Base-by-base conservation (phyloP, 1,284 basidiomycete genomes). In the Cryptococcus deneoformans region DNA sequence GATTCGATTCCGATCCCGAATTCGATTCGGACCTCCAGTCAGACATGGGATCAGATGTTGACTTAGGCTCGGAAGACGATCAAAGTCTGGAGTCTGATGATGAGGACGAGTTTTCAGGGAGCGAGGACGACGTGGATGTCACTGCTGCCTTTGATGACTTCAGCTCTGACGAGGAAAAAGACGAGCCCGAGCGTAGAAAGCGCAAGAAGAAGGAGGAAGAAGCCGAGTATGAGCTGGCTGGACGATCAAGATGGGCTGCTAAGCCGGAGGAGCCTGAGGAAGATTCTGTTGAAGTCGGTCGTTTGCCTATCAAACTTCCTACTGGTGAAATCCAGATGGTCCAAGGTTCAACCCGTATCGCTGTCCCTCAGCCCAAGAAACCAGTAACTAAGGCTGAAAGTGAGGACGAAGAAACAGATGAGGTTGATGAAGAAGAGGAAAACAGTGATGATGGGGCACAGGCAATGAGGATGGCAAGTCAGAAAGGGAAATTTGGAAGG, bases 261-360 rank as follows among this genome's bases (percentile, higher is more conserved):
- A 49, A 64, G 50, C 46, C 59, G 12, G 51, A 59, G n/a, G 65
- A 68, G 8, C 63, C 66, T 20, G 64, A 69, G 20, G 66, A 66
- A 37, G 68, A 71, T 43, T 57, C 61, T 16, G 68, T 73, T 16
- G 71, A 82, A 53, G 83, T 92, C 50, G 82, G 84, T 53, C 82
- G 88, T 46, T 80, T 95, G 50, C 92, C 92, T 9, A 92, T 93
- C 71, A 95, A 94, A 74, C 81, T 93, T 2, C 82, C 86, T 3
- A 83, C 88, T 58, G 92, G 92, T 2, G 84, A 83, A 59, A 82
- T 95, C 60, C 83, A 87, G 61, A 65, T 64, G 24, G 71, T 75
- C 11, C 69, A 65, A 55, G 78, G 77, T 16, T 71, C 70, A n/a
- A 77, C 70, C 24, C 63, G 49, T 61, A 82, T 79, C 44, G 82